Evolutionary conservation across 805 yeast species (phyloP), one percentile per base, ranked within the genome.

Genomic region (Ogataea parapolymorpha): DNA sequence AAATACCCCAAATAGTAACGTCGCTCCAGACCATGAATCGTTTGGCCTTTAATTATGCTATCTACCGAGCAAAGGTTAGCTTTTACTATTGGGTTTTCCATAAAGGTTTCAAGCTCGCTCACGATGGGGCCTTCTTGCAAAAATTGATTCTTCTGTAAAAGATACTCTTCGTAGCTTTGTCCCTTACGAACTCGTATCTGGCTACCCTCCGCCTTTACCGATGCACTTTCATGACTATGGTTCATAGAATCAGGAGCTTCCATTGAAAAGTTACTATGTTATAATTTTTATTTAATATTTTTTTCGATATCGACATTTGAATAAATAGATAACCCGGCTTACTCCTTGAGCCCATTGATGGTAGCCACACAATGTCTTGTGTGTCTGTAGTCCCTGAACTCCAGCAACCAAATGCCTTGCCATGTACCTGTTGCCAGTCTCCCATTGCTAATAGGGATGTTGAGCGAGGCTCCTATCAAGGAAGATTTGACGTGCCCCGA

Each of bases 401-500:
- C 95, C 54, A 85, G 68, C 36, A 82, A 66, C 70, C 84, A 85
- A 30, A 86, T 73, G 0, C 93, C 95, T 58, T 85, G 95, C 95
- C 95, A 86, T 0, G 93, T 85, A 2, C 95, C 95, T 0, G 81
- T 70, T 1, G 80, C 82, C 41, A 85, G 63, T 25, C 68, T 58
- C 1, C 95, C 95, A 52, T 84, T 75, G 16, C 71, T 58, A 35
- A 85, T 84, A 2, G 95, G 95, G 31, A 85, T 77, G 3, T 76
- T 68, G 20, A 85, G 63, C 3, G 78, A 70, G 6, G 78, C 82
- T 14, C 95, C 93, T 8, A 82, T 72, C 35, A 72, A 45, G 2
- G 77, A 63, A 14, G 84, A 71, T 56, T 84, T 80, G 37, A 80
- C 79, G 59, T 85, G 95, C 0, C 90, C 85, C 2, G 91, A 86